Conservation (phyloP, 805 yeast genomes). For the Wickerhamiella slavikovae region DNA sequence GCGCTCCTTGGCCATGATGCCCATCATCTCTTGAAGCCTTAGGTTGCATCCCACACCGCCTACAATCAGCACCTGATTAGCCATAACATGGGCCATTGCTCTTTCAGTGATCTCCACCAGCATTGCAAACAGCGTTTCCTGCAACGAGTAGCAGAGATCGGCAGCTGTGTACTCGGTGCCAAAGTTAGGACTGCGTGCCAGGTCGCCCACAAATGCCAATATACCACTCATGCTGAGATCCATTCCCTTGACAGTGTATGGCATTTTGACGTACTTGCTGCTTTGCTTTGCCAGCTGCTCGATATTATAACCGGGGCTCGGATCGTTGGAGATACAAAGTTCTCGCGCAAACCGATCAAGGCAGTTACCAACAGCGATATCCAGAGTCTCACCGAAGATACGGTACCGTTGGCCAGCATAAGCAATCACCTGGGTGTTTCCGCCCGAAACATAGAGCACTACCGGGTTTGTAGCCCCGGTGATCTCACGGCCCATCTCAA, state of each 20-base stretch:
- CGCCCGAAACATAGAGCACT: constrained; percentile 92
- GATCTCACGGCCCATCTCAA: constrained; percentile 97
- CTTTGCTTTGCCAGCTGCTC: constrained; percentile 73
- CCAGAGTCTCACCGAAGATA: constrained; percentile 97
- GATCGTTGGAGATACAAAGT: constrained; percentile 69
- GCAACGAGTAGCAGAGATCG: constrained; percentile 82
- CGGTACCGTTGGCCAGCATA: constrained; percentile 84
- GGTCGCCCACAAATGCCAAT: constrained; percentile 58
- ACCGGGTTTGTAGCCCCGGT: constrained; percentile 98
- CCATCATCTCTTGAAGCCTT: constrained; percentile 91
- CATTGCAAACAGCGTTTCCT: constrained; percentile 88
- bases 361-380: constrained; percentile 95
- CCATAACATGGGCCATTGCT: constrained; percentile 93
- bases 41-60: constrained; percentile 98
- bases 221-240: constrained; percentile 94
- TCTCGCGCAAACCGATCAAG: constrained; percentile 90
- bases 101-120: constrained; percentile 93
- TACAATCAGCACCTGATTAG: constrained; percentile 77
- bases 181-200: constrained; percentile 42
- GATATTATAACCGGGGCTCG: constrained; percentile 94
- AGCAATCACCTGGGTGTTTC: constrained; percentile 95
- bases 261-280: constrained; percentile 41
- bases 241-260: constrained; percentile 98
- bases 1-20: constrained; percentile 74
- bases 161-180: constrained; percentile 37